These are phyloP conservation scores for Eustoma russellianum DNA, from an alignment of 257 asterid genomes.

Conservation along the genomic window DNA sequence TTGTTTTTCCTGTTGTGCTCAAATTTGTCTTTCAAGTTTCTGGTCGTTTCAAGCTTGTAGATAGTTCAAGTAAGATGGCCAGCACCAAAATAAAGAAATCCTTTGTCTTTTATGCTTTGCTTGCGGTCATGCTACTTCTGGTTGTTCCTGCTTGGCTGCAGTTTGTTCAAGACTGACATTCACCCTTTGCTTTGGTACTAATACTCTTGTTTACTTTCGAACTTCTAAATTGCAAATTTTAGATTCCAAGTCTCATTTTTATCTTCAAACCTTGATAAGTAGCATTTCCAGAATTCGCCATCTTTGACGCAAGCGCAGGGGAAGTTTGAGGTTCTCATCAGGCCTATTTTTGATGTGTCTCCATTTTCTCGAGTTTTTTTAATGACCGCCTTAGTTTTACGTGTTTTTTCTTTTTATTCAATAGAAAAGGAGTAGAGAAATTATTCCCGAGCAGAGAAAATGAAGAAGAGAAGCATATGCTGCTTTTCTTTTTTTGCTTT, in stretches of 20 bases:
- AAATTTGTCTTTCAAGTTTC: constrained; percentile 34
- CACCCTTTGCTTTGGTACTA: constrained; percentile 76
- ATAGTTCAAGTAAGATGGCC: constrained; percentile 18
- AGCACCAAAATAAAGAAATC: constrained; percentile 47
- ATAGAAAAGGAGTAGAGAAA: too few species aligned
- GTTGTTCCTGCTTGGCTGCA: constrained; percentile 89
- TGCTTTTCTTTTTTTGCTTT: too few species aligned
- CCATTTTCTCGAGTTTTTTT: too few species aligned
- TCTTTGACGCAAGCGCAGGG: too few species aligned
- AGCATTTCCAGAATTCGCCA: too few species aligned
- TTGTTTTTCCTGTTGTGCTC: constrained; percentile 56
- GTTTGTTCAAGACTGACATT: constrained; percentile 46
- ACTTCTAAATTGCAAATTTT: background rate
- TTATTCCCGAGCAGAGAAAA: too few species aligned
- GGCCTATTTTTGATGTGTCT: too few species aligned
- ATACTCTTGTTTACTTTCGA: background rate
- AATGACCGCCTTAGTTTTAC: too few species aligned
- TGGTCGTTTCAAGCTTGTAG: constrained; percentile 27
- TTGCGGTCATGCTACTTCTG: constrained; percentile 34
- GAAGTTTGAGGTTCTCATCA: too few species aligned
- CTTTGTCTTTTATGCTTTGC: constrained; percentile 45
- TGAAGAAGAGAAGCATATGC: too few species aligned
- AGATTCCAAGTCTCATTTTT: background rate
- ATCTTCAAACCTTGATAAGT: background rate
- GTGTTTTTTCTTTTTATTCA: too few species aligned